phyloP scores from a whole-genome alignment of 768 basidiomycete species.

The Trichaptum fuscoviolaceum region DNA sequence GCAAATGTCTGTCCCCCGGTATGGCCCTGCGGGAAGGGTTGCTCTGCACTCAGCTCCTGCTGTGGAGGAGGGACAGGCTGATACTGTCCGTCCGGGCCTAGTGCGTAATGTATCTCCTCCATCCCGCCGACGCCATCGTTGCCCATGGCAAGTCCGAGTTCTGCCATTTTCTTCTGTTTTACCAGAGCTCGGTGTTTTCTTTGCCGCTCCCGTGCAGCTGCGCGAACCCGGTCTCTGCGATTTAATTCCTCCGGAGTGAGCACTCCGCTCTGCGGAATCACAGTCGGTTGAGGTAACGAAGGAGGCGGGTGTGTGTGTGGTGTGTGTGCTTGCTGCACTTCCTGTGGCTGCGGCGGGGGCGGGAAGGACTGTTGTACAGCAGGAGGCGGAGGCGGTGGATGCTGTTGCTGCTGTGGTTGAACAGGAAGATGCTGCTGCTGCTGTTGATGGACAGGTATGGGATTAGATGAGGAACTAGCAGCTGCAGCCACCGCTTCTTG shows the following conservation, averaged over 20 bases:
- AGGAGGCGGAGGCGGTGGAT: conserved; percentile 18
- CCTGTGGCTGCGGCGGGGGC: conserved; percentile 22
- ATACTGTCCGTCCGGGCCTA: conserved; percentile 39
- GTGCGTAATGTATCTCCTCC: conserved; percentile 63
- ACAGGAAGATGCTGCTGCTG: not conserved
- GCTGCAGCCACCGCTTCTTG: not conserved
- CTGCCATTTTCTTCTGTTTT: conserved; percentile 76
- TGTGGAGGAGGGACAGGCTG: conserved; percentile 27
- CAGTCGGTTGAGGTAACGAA: conserved; percentile 1
- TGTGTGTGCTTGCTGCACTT: conserved; percentile 16
- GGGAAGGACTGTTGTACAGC: not conserved
- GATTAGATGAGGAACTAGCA: not conserved
- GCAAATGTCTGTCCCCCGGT: conserved; percentile 75
- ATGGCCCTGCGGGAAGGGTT: conserved; percentile 57
- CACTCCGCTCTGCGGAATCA: conserved; percentile 26
- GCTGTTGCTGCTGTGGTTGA: conserved; percentile 20
- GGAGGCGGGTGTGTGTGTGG: conserved; percentile 14
- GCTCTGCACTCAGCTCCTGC: conserved; percentile 40
- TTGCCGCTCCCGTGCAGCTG: conserved; percentile 76
- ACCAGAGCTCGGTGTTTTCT: conserved; percentile 75
- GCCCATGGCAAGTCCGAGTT: conserved; percentile 78
- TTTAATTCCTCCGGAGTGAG: conserved; percentile 60
- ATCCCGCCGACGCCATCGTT: conserved; percentile 61
- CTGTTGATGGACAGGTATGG: not conserved
- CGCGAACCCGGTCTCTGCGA: conserved; percentile 65